phyloP scores from a whole-genome alignment of 306 rosid genomes.

The Argentina anserina region DNA sequence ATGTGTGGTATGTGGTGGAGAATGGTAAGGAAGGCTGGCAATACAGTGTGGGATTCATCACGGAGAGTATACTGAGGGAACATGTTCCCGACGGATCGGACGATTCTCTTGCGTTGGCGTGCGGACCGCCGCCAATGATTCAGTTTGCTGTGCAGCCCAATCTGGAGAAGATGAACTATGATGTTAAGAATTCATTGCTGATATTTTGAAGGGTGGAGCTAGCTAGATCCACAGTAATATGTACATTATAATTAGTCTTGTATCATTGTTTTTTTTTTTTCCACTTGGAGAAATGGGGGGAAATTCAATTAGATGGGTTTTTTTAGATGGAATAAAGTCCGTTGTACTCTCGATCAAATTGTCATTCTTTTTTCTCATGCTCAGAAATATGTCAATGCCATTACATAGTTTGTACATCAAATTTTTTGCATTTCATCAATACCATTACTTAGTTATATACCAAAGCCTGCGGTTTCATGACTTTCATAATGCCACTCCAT shows the following conservation, averaged over 20 bases:
- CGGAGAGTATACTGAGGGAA: slow-evolving; percentile 52
- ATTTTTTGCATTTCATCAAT: background rate
- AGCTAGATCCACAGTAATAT: background rate
- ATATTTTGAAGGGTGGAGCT: slow-evolving; percentile 41
- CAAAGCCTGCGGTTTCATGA: too few relatives aligned
- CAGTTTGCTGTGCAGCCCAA: slow-evolving; percentile 62
- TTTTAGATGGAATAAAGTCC: background rate
- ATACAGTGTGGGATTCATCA: slow-evolving; percentile 62
- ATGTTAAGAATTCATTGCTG: slow-evolving; percentile 48
- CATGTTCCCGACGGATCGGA: slow-evolving; percentile 53
- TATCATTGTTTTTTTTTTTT: background rate
- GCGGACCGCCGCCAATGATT: slow-evolving; percentile 91
- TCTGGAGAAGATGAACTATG: slow-evolving; percentile 71
- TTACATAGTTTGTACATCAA: background rate
- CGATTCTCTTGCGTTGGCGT: slow-evolving; percentile 57
- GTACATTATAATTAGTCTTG: background rate
- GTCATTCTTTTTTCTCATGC: background rate
- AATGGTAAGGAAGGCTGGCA: slow-evolving; percentile 54
- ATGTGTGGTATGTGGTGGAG: slow-evolving; percentile 80
- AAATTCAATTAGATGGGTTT: background rate
- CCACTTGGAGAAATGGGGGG: background rate
- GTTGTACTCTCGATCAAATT: background rate
- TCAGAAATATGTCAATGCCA: background rate
- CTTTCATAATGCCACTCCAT: background rate
- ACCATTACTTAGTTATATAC: background rate